Conservation (phyloP, 805 yeast genomes). For the Saturnispora diversa region DNA sequence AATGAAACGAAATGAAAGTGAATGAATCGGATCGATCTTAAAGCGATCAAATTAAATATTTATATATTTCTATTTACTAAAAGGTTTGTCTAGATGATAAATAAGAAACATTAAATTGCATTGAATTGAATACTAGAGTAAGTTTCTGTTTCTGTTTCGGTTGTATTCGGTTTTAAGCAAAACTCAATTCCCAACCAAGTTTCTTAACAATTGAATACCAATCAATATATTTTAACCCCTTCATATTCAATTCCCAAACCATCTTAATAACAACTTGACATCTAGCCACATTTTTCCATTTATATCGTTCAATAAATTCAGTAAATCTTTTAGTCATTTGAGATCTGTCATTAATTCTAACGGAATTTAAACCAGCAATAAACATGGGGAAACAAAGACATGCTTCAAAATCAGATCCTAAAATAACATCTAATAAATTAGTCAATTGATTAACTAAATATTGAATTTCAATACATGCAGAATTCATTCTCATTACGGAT, state of each 20-base stretch:
- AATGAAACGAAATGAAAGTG: no score
- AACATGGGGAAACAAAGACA: conserved; percentile 70
- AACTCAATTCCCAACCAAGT: conserved; percentile 72
- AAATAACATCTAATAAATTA: conserved; percentile 49
- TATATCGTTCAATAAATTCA: conserved; percentile 51
- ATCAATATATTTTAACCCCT: conserved; percentile 57
- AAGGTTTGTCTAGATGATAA: no score
- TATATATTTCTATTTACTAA: no score
- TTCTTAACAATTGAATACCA: conserved; percentile 63
- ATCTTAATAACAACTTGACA: conserved; percentile 37
- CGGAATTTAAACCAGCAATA: conserved; percentile 65
- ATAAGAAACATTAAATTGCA: no score
- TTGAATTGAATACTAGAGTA: no score
- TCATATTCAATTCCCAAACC: conserved; percentile 40
- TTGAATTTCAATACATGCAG: conserved; percentile 58
- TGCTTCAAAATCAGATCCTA: conserved; percentile 63
- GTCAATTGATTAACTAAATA: conserved; percentile 45
- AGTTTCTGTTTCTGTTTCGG: no score
- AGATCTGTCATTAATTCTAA: conserved; percentile 43
- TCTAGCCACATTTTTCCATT: conserved; percentile 53
- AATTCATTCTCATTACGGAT: conserved; percentile 50
- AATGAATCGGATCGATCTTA: no score
- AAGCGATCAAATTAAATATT: no score
- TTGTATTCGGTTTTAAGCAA: conserved; percentile 38
- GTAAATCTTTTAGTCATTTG: conserved; percentile 46